Conservation (phyloP, 2,329 filamentous ascomycete genomes). For the Pseudopithomyces chartarum region DNA sequence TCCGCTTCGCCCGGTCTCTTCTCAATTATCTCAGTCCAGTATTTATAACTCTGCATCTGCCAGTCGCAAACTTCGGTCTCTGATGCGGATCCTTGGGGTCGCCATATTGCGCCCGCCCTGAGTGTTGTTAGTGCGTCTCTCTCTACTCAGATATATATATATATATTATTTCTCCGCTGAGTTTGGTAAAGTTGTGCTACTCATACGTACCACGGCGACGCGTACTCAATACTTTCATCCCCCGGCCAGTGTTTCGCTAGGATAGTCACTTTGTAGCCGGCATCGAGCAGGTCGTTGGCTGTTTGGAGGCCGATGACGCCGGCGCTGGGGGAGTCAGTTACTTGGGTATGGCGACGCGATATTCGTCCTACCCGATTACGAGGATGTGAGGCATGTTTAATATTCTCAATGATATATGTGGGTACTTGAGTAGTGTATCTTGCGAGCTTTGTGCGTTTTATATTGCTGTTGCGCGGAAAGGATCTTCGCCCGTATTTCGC, state of each 20-base stretch:
- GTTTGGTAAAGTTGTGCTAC: no score
- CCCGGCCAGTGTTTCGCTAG: constrained; percentile 51
- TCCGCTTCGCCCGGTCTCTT: constrained; percentile 27
- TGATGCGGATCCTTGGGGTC: constrained; percentile 46
- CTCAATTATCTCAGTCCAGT: constrained; percentile 45
- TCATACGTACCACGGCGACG: constrained; percentile 51
- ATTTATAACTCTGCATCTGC: constrained; percentile 51
- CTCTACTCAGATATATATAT: no score
- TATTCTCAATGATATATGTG: no score
- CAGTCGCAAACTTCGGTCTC: constrained; percentile 40
- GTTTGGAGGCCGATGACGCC: constrained; percentile 55
- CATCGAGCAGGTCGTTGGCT: constrained; percentile 49
- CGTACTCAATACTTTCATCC: constrained; percentile 48
- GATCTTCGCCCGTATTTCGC: no score
- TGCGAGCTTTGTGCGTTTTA: no score
- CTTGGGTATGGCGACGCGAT: no score
- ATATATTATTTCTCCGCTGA: no score
- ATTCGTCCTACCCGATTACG: background rate
- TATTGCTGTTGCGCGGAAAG: no score
- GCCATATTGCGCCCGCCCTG: constrained; percentile 57
- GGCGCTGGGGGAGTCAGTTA: constrained; percentile 35
- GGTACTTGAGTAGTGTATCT: no score
- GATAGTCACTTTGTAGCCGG: constrained; percentile 49
- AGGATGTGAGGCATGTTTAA: background rate
- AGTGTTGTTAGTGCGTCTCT: background rate